These are phyloP conservation scores for Strobilomyces echinocephalus DNA, from an alignment of 768 basidiomycete species.

Conservation along the genomic window DNA sequence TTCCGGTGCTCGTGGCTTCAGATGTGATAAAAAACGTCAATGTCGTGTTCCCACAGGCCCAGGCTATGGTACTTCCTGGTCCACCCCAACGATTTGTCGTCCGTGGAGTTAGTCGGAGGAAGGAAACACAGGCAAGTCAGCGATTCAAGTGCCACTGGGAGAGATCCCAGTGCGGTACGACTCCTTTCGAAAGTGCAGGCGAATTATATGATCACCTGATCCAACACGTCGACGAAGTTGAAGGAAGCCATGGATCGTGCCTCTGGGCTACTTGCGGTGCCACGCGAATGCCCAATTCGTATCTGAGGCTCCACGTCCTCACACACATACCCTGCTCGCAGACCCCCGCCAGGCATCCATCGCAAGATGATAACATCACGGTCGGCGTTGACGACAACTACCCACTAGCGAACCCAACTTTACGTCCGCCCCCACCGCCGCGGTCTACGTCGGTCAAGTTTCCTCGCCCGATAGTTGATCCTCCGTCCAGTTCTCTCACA, in stretches of 20 bases:
- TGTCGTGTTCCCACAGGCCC: constrained; percentile 76
- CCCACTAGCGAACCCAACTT: constrained; percentile 59
- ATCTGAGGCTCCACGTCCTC: constrained; percentile 62
- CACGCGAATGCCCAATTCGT: constrained; percentile 41
- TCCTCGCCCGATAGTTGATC: constrained; percentile 53
- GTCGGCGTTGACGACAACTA: constrained; percentile 55
- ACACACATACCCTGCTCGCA: constrained; percentile 70
- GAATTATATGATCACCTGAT: constrained; percentile 73
- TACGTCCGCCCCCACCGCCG: constrained; percentile 66
- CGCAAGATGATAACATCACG: constrained; percentile 71
- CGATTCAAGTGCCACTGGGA: constrained; percentile 79
- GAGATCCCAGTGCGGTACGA: constrained; percentile 48
- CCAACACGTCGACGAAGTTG: constrained; percentile 46
- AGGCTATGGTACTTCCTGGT: constrained; percentile 79
- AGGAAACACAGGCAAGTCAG: constrained; percentile 52
- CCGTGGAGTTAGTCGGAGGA: constrained; percentile 72
- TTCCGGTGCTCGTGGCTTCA: constrained; percentile 71
- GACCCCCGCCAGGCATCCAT: constrained; percentile 52
- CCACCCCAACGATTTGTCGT: constrained; percentile 79
- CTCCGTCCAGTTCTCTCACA: constrained; percentile 70
- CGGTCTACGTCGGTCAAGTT: constrained; percentile 58
- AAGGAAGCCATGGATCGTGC: constrained; percentile 49
- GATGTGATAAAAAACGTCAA: constrained; percentile 95
- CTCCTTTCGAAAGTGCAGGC: constrained; percentile 47
- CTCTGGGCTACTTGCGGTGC: constrained; percentile 68